Evolutionary conservation across 2,329 filamentous ascomycete genomes (phyloP), one percentile per base, ranked within the genome.

Genomic region (Aspergillus sp.): DNA sequence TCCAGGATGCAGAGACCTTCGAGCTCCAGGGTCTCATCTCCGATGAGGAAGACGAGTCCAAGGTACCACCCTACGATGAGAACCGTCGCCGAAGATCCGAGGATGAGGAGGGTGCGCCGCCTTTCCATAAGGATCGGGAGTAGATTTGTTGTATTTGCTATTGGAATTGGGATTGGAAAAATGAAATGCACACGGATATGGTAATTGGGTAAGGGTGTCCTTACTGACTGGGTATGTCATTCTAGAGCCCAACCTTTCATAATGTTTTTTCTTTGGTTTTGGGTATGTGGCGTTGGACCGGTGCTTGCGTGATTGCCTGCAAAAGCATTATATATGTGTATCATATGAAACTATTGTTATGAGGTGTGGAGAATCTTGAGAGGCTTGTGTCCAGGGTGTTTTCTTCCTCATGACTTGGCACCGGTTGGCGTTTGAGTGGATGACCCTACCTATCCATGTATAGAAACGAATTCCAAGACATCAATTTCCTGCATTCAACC

Each of bases 1-100:
- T 93, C 38, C 82, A 85, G 30, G 93, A 96, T 69, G 93, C 90
- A 0, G 89, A 97, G 70, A 92, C 96, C 66, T 99, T 96, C 71
- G 95, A 98, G 76, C 81, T 99, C 1, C 91, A 95, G 58, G 93
- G 91, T 0, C 77, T 99, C 39, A 93, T 93, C 72, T 95, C 89
- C 57, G 93, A 96, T 44, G 92, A 96, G 17, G 92, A 96, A 52
- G 88, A 88, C 4, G 78, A 84, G 12, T 80, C 41, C 48, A 64
- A 59, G 38, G 18, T 44, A 22, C 48, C 48, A n/a, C 41, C 24
- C 17, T 18, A 59, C 5, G 54, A 55, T 8, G 42, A 30, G 9
- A 54, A 53, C 17, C 61, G 62, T n/a, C 18, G 62, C 13, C 18
- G 68, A 44, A 74, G 71, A 58, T 57, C 55, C 12, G 61, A 62